Evolutionary conservation across 2,329 filamentous ascomycete genomes (phyloP).

Genomic region (Mollisia scopiformis): DNA sequence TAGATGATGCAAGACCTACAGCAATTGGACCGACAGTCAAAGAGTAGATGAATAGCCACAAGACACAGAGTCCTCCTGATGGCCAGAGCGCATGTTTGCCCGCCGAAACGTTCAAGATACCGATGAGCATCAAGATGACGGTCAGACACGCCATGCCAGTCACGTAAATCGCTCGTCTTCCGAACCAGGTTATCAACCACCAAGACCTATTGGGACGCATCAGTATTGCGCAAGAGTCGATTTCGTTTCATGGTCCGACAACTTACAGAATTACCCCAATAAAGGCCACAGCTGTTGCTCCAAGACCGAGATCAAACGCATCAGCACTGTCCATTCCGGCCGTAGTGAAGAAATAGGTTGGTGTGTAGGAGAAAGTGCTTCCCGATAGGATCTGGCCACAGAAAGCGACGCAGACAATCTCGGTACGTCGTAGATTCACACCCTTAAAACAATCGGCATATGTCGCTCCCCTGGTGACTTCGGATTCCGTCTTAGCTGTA

Average conservation of each 20-base stretch:
- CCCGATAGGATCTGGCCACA: conserved; percentile 63
- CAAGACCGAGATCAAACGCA: conserved; percentile 65
- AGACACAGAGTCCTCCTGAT: conserved; percentile 41
- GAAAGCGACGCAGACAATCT: conserved; percentile 57
- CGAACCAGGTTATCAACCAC: conserved; percentile 65
- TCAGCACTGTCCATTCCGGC: conserved; percentile 57
- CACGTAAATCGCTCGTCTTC: conserved; percentile 65
- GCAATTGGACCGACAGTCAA: conserved; percentile 47
- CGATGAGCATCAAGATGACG: conserved; percentile 51
- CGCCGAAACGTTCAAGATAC: conserved; percentile 31
- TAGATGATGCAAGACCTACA: too few relatives aligned
- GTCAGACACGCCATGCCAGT: conserved; percentile 57
- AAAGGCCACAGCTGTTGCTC: conserved; percentile 62
- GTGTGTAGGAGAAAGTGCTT: conserved; percentile 65
- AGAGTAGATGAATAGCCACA: conserved; percentile 46
- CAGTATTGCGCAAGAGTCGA: too few relatives aligned
- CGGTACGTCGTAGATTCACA: conserved; percentile 53
- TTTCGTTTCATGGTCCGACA: too few relatives aligned
- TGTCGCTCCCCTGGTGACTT: conserved; percentile 43
- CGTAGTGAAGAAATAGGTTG: conserved; percentile 63
- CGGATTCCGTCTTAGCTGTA: conserved; percentile 56
- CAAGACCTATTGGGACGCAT: conserved; percentile 69
- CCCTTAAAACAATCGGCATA: conserved; percentile 57
- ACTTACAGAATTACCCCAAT: too few relatives aligned
- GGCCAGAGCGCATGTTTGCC: conserved; percentile 19